Base-by-base conservation (phyloP, 768 basidiomycete genomes). In the Boletus speciosus region DNA sequence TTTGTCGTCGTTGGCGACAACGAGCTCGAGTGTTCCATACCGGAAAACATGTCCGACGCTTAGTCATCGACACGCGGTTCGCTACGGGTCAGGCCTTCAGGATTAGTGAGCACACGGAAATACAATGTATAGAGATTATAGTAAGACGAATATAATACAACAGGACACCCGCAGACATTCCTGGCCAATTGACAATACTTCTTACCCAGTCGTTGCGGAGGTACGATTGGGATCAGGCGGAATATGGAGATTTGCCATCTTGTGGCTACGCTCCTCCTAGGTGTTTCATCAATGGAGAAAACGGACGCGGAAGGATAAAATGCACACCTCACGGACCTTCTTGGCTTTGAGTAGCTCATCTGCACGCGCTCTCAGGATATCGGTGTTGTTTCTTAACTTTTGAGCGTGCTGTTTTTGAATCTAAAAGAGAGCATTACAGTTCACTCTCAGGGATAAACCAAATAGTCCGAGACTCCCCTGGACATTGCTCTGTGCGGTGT, bases 401-500 rank as follows among this genome's bases (percentile, higher is more conserved):
- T 50, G 49, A 21, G 61, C 59, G 16, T 62, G 63, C 15, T 66
- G 62, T 37, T 61, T 60, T 44, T 66, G 67, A 32, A 64, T 52
- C 72, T 74, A 9, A 12, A 43, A 16, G 14, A 16, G 34, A 7
- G 16, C 12, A 3, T 41, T 0, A 12, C 23, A 5, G 4, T 52
- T 44, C 23, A 4, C 48, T 15, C 16, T 25, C 15, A 12, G 5
- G 23, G 16, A 19, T 25, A 42, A 6, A 34, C 6, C 15, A 16
- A 3, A 49, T 11, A 1, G 4, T 15, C 32, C 14, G 7, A 25
- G 8, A 55, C 71, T 37, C 57, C 77, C 82, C 69, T 79, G 69
- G 19, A 77, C 67, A 29, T 77, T 73, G 36, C 76, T 73, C 58
- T 77, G 73, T 0, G 79, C 78, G 41, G 65, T 73, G 50, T 72